Conservation (phyloP, 2,329 filamentous ascomycete genomes). For the Endocalyx cinctus region DNA sequence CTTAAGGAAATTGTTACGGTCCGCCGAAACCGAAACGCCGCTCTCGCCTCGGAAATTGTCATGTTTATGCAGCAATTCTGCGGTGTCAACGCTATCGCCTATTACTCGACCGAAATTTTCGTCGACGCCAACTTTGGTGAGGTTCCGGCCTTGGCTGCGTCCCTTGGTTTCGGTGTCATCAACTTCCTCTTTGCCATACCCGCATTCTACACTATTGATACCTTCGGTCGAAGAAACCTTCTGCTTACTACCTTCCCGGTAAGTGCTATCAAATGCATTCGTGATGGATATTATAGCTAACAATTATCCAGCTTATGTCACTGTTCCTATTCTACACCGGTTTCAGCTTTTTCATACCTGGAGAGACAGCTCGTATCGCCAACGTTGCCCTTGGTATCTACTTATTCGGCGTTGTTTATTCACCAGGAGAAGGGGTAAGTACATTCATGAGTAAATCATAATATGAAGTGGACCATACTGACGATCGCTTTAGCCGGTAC, state of each 20-base stretch:
- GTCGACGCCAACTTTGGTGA: conserved; percentile 46
- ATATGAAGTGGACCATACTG: not conserved
- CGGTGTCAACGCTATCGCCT: conserved; percentile 40
- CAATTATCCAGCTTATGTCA: conserved; percentile 45
- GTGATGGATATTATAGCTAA: not conserved
- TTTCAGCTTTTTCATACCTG: conserved; percentile 42
- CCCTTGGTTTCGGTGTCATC: conserved; percentile 59
- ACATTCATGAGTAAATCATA: not conserved
- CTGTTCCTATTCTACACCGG: conserved; percentile 43
- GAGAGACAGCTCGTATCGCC: conserved; percentile 32
- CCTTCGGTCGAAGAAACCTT: conserved; percentile 60
- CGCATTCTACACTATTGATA: conserved; percentile 63
- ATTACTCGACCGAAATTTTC: conserved; percentile 59
- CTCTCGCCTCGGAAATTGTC: conserved; percentile 56
- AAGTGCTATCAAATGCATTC: conserved; percentile 4
- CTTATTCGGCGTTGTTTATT: conserved; percentile 47
- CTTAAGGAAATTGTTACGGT: conserved; percentile 55
- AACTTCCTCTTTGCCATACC: conserved; percentile 63
- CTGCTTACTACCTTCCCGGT: conserved; percentile 58
- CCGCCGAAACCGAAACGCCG: conserved; percentile 57
- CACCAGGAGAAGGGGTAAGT: conserved; percentile 54
- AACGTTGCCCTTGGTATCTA: conserved; percentile 46
- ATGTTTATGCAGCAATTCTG: conserved; percentile 65
- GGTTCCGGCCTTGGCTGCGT: conserved; percentile 51
- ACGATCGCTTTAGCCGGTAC: conserved; percentile 37